These are phyloP conservation scores for Fusarium xylarioides DNA, from an alignment of 2,329 filamentous ascomycete genomes.

Conservation along the genomic window DNA sequence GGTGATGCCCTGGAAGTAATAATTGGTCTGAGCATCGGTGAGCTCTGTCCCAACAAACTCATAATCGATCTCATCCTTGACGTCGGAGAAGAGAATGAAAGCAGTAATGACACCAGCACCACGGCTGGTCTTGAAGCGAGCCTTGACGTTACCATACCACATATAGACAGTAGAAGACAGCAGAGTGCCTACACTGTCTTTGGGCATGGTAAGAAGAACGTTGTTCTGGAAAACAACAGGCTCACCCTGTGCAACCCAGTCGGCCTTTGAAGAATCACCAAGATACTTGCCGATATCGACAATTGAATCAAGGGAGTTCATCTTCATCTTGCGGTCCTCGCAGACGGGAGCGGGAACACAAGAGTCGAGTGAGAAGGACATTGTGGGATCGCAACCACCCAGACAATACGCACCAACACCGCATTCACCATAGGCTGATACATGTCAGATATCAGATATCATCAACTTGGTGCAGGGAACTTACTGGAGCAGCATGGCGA, in stretches of 20 bases:
- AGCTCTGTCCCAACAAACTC: constrained; percentile 90
- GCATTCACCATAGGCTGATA: constrained; percentile 86
- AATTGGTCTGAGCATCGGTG: constrained; percentile 86
- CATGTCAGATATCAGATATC: constrained; percentile 26
- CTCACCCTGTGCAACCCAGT: constrained; percentile 90
- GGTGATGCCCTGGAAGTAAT: constrained; percentile 93
- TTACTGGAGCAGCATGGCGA: constrained; percentile 84
- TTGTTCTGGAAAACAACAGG: constrained; percentile 74
- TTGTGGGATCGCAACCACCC: constrained; percentile 90
- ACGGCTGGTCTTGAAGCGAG: constrained; percentile 83
- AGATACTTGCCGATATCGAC: constrained; percentile 82
- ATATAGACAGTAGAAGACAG: constrained; percentile 86
- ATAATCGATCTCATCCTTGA: constrained; percentile 98
- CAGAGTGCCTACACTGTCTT: constrained; percentile 85
- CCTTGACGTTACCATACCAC: constrained; percentile 96
- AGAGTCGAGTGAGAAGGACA: constrained; percentile 83
- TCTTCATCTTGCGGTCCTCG: constrained; percentile 75
- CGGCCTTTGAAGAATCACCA: constrained; percentile 79
- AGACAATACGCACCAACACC: constrained; percentile 95
- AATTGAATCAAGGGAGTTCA: constrained; percentile 75
- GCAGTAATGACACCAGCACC: constrained; percentile 93
- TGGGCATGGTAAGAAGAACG: constrained; percentile 88
- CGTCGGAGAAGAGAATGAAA: constrained; percentile 94
- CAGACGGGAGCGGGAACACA: constrained; percentile 89
- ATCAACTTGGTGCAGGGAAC: neutral